phyloP scores from a whole-genome alignment of 441 rosid genomes.

The Jatropha podagrica region DNA sequence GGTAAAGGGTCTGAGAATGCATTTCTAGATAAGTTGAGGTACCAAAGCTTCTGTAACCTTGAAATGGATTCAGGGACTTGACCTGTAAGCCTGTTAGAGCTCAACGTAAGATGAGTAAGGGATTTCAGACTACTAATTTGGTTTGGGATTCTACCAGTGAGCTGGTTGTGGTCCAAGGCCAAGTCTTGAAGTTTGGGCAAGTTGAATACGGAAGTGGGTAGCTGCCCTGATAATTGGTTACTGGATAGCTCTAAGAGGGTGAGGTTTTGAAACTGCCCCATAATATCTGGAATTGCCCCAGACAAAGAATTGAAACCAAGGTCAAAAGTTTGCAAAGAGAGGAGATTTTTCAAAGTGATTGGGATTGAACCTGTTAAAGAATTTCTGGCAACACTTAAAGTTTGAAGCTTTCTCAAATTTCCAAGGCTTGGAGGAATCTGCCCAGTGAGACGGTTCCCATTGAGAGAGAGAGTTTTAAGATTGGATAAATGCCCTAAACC shows the following conservation, averaged over 20 bases:
- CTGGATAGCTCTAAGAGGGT: conserved; percentile 61
- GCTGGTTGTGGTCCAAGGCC: conserved; percentile 67
- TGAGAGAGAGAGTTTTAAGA: conserved; percentile 56
- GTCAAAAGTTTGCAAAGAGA: conserved; percentile 63
- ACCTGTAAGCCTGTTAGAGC: conserved; percentile 63
- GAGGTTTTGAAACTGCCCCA: conserved; percentile 52
- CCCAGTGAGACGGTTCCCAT: conserved; percentile 69
- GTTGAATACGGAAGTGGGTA: conserved; percentile 66
- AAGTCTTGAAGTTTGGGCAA: conserved; percentile 55
- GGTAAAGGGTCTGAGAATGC: conserved; percentile 70
- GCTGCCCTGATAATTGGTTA: conserved; percentile 59
- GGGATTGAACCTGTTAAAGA: conserved; percentile 72
- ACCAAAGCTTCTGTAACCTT: conserved; percentile 74
- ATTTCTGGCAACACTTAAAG: conserved; percentile 56
- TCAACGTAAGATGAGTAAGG: conserved; percentile 62
- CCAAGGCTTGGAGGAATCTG: conserved; percentile 67
- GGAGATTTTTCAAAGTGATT: conserved; percentile 44
- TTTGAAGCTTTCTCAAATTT: conserved; percentile 44
- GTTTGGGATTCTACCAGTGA: conserved; percentile 64
- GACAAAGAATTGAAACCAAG: conserved; percentile 74
- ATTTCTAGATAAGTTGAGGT: conserved; percentile 82
- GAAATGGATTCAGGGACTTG: conserved; percentile 70
- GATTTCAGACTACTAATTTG: conserved; percentile 63
- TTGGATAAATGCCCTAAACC: conserved; percentile 50
- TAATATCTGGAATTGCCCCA: conserved; percentile 60